phyloP scores from a whole-genome alignment of 2,329 filamentous ascomycete genomes.

The Trichophyton rubrum region DNA sequence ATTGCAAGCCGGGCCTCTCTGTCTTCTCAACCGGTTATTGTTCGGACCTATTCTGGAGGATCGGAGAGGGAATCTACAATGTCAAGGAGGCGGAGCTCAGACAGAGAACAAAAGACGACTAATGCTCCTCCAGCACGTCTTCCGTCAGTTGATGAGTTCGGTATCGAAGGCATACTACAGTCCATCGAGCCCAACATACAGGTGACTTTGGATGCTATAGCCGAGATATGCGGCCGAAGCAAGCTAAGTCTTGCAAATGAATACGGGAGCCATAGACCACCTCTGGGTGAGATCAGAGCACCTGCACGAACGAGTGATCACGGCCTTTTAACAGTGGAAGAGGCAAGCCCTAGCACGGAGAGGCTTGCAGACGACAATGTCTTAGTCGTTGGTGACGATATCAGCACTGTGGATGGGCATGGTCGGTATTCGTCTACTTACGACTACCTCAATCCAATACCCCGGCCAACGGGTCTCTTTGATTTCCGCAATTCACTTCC shows the following conservation, averaged over 20 bases:
- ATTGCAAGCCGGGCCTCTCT: conserved; percentile 18
- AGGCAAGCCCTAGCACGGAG: conserved; percentile 30
- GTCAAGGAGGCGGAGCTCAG: conserved; percentile 19
- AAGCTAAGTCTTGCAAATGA: conserved; percentile 50
- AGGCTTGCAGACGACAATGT: conserved; percentile 25
- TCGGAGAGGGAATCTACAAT: conserved; percentile 23
- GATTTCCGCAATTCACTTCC: conserved; percentile 14
- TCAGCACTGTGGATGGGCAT: conserved; percentile 26
- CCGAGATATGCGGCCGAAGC: conserved; percentile 50
- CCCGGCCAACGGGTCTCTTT: conserved; percentile 17
- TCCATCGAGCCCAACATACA: conserved; percentile 48
- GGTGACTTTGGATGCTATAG: conserved; percentile 47
- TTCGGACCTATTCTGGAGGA: conserved; percentile 32
- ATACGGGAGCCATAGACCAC: conserved; percentile 50
- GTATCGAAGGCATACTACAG: conserved; percentile 43
- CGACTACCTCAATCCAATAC: conserved; percentile 26
- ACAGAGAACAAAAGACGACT: conserved; percentile 9
- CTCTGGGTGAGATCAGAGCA: conserved; percentile 44
- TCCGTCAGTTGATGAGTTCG: conserved; percentile 42
- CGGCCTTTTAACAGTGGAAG: conserved; percentile 32
- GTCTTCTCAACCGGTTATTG: conserved; percentile 33
- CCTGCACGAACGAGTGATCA: conserved; percentile 15
- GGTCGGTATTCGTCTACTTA: conserved; percentile 27
- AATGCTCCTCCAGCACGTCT: conserved; percentile 22
- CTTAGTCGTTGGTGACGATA: conserved; percentile 28